Evolutionary conservation across 805 yeast species (phyloP).

Genomic region (Blastobotrys robertii): DNA sequence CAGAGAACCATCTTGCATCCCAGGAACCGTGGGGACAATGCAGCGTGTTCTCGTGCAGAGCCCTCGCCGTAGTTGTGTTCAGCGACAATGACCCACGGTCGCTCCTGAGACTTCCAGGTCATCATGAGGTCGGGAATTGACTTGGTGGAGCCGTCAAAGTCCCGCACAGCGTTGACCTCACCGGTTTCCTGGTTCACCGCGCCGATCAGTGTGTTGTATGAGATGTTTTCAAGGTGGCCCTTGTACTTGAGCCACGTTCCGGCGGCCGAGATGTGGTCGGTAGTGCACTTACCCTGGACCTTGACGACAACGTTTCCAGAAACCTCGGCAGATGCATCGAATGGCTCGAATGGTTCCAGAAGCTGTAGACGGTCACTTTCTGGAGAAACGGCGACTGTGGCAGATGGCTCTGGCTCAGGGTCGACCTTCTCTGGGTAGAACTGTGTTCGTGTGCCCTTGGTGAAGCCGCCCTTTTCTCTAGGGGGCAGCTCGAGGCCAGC

Average conservation of each 20-base stretch:
- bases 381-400: slow-evolving; percentile 64
- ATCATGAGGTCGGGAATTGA: slow-evolving; percentile 95
- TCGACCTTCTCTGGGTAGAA: slow-evolving; percentile 59
- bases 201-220: slow-evolving; percentile 91
- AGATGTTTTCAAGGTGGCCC: slow-evolving; percentile 93
- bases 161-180: slow-evolving; percentile 84
- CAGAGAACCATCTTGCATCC: slow-evolving; percentile 86
- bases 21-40: slow-evolving; percentile 85
- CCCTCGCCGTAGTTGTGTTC: slow-evolving; percentile 99
- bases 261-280: slow-evolving; percentile 98
- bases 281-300: slow-evolving; percentile 97
- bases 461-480: slow-evolving; percentile 45
- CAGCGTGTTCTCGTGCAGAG: slow-evolving; percentile 98
- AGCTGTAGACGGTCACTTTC: slow-evolving; percentile 86
- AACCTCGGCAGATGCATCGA: slow-evolving; percentile 73
- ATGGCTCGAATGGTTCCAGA: slow-evolving; percentile 70
- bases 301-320: slow-evolving; percentile 68
- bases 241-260: slow-evolving; percentile 98
- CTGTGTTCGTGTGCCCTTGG: slow-evolving; percentile 53
- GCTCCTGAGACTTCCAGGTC: slow-evolving; percentile 77
- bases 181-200: slow-evolving; percentile 97
- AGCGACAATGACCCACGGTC: slow-evolving; percentile 93
- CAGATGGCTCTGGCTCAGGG: slow-evolving; percentile 55
- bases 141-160: slow-evolving; percentile 64
- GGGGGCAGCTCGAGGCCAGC: slow-evolving; percentile 76